Evolutionary conservation across 257 asterid genomes (phyloP), one percentile per base, ranked within the genome.

Genomic region (Paulownia fortunei): DNA sequence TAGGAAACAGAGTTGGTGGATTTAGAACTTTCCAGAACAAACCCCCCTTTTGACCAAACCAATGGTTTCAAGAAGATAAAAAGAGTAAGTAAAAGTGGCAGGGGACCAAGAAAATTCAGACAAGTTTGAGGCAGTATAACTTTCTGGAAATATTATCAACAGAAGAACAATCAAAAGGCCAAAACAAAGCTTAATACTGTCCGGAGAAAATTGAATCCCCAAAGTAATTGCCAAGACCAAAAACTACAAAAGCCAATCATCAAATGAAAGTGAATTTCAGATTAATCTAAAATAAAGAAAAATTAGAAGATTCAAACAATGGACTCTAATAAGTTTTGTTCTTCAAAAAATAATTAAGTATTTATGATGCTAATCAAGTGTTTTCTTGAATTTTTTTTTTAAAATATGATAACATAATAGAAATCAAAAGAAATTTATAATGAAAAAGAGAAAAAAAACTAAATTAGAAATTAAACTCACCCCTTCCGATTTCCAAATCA

Each of bases 21-120:
- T 37, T 51, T 32, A 39, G 79, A 82, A 72, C 39, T 61, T 77
- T 85, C 76, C 79, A 80, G 82, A 84, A 77, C 34, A 80, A 65
- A 61, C 36, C 46, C 34, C 27, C 37, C 18, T 47, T 55, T 10
- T 47, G 18, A 19, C 26, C 21, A 26, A 51, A 39, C 52, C 26
- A 56, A n/a, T 4, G 27, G 36, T 13, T 77, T 44, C 64, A 77
- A 68, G 65, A 46, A 21, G 34, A 58, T 55, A 23, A 34, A 51
- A 59, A n/a, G 41, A 72, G 15, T 44, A 7, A 44, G n/a, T n/a
- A n/a, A 58, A 67, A 66, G 67, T 67, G 84, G 69, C 63, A 74
- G 62, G 37, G 75, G 69, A 63, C 5, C 73, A 37, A 46, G 51
- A 63, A 79, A 24, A 62, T 37, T 55, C 55, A 19, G 44, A 66